Percentiles rank a stretch among this genome's conserved stretches.
Conservation (phyloP, 1,139 yeast genomes). For the Taiozyma sp. region DNA sequence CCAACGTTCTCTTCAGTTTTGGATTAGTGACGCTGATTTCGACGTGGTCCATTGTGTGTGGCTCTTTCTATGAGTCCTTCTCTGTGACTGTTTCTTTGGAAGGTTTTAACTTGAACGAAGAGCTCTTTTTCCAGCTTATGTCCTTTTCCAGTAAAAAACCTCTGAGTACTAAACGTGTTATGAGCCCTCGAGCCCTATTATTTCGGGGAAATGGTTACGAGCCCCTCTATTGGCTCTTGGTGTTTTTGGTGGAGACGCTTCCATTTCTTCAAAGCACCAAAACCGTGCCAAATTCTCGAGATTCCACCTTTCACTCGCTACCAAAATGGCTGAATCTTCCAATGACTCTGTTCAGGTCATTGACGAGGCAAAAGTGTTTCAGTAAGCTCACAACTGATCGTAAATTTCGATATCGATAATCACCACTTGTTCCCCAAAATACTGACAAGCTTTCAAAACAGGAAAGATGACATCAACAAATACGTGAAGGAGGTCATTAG, state of each 20-base stretch:
- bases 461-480: conserved; percentile 21
- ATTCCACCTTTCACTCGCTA: neutral
- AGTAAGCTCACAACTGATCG: conserved; percentile 13
- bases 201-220: neutral
- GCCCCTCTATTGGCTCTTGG: neutral
- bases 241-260: neutral
- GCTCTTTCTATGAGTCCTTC: too few species aligned
- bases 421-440: neutral
- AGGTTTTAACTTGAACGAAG: too few species aligned
- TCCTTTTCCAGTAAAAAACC: too few species aligned
- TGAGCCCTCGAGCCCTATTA: too few species aligned
- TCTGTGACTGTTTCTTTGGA: too few species aligned
- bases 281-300: neutral
- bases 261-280: too few species aligned
- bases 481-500: conserved; percentile 29
- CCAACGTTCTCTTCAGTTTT: conserved; percentile 54
- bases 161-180: too few species aligned
- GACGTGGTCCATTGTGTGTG: conserved; percentile 1
- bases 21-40: conserved; percentile 14
- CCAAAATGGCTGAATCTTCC: neutral
- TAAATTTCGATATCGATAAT: neutral
- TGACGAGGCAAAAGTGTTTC: conserved; percentile 70
- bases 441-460: neutral
- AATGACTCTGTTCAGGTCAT: conserved; percentile 60
- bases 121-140: too few species aligned